phyloP scores from a whole-genome alignment of 2,329 filamentous ascomycete species.

The Cadophora luteo-olivacea region DNA sequence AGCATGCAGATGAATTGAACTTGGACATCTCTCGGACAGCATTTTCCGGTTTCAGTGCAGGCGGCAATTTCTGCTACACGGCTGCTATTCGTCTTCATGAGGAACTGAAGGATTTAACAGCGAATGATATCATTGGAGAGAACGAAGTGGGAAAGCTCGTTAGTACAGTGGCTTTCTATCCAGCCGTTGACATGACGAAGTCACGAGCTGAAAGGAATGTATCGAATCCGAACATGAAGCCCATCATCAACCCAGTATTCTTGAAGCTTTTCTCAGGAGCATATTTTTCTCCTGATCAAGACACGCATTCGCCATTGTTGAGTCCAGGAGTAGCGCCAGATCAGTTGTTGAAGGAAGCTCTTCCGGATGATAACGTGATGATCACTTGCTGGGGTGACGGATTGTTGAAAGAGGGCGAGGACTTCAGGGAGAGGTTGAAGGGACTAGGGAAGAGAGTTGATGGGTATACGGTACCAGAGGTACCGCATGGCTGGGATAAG shows the following conservation, averaged over 20 bases:
- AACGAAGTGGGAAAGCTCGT: constrained; percentile 22
- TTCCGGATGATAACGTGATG: constrained; percentile 34
- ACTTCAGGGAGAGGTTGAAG: constrained; percentile 34
- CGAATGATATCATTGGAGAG: background rate
- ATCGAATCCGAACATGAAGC: constrained; percentile 26
- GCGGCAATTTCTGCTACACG: constrained; percentile 43
- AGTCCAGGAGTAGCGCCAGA: constrained; percentile 33
- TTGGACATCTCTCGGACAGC: constrained; percentile 44
- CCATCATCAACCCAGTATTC: constrained; percentile 23
- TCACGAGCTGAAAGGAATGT: constrained; percentile 23
- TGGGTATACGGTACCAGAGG: constrained; percentile 33
- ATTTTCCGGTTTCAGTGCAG: constrained; percentile 54
- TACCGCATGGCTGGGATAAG: constrained; percentile 38
- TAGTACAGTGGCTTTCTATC: constrained; percentile 30
- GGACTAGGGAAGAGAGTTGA: constrained; percentile 35
- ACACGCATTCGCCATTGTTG: constrained; percentile 28
- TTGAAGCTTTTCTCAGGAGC: constrained; percentile 24
- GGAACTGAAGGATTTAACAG: constrained; percentile 17
- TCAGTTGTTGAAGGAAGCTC: constrained; percentile 28
- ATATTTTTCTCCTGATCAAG: constrained; percentile 29
- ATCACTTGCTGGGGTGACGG: constrained; percentile 38
- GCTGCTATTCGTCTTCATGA: constrained; percentile 27
- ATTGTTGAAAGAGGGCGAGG: constrained; percentile 34
- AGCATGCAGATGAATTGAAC: constrained; percentile 30
- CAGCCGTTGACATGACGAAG: constrained; percentile 27